Base-by-base conservation (phyloP, 2,329 filamentous ascomycete species). In the Periglandula ipomoeae region DNA sequence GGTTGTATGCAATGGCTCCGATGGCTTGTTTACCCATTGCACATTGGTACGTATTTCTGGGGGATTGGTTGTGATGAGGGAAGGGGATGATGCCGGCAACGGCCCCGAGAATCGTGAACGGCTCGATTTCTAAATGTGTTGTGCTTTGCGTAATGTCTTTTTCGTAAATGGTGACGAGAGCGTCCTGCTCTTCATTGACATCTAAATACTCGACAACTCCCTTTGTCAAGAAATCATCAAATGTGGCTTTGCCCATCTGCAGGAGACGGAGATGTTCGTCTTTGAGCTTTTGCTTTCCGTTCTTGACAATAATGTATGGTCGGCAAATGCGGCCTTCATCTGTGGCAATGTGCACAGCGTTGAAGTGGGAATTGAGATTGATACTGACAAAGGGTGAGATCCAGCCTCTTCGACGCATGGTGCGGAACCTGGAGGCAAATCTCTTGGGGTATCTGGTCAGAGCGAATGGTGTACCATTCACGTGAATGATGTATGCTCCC, bases 11-110 rank as follows among this genome's bases (percentile, higher is more conserved):
- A 63, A 98, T 97, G 30, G 91, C 90, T 30, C 93, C 93, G 64
- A 98, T 97, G 35, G 93, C 93, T 85, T 98, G 93, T 71, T 98
- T 98, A 79, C 93, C 93, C 93, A 98, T 98, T 70, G 93, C 93
- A 70, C 91, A 96, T 75, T 97, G 91, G 62, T 98, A 98, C 0
- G 93, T 98, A 65, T 98, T 98, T 76, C 93, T 80, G 9, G 93
- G 93, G 15, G 94, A 98, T 66, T 98, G 93, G 68, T 98, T 98
- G 73, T 98, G 93, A 65, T 98, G 93, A 8, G 93, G 93, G 62
- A 97, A 98, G 4, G 93, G 93, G 64, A 98, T 98, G 34, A 98
- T 75, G 39, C 93, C 93, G 35, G 93, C 93, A 23, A 98, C 93
- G 42, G 93, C 93, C 23, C 93, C 93, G 13, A 98, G 78, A 44